Evolutionary conservation across 2,329 filamentous ascomycete genomes (phyloP).

Genomic region (Aspergillus fischeri): DNA sequence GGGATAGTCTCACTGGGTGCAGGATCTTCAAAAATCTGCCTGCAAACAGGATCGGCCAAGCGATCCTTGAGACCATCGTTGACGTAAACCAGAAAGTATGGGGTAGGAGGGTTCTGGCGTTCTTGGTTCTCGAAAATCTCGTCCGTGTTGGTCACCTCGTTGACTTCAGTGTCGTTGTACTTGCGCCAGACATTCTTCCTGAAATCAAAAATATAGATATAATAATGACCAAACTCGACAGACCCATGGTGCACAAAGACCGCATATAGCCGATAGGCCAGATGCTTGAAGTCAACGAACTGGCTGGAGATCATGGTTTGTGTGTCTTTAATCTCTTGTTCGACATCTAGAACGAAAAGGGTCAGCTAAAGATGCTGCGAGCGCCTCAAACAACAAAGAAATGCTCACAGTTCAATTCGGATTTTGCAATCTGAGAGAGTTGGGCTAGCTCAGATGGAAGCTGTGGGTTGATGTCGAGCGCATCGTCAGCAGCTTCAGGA

Average conservation of each 20-base stretch:
- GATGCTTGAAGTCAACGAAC: conserved; percentile 60
- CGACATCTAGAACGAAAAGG: conserved; percentile 20
- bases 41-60: conserved; percentile 55
- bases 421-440: conserved; percentile 42
- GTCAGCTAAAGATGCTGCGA: conserved; percentile 6
- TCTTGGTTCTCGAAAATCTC: conserved; percentile 67
- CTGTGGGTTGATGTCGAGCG: conserved; percentile 40
- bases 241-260: conserved; percentile 81
- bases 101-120: conserved; percentile 62
- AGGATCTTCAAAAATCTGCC: conserved; percentile 34
- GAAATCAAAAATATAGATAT: conserved; percentile 94
- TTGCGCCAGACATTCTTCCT: conserved; percentile 76
- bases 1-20: conserved; percentile 1
- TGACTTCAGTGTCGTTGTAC: conserved; percentile 87
- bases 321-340: conserved; percentile 47
- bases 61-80: conserved; percentile 60
- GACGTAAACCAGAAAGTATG: conserved; percentile 83
- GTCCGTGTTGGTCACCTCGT: conserved; percentile 58
- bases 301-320: conserved; percentile 51
- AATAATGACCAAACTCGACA: conserved; percentile 80
- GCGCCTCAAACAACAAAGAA: background rate
- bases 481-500: conserved; percentile 29
- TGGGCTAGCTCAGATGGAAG: conserved; percentile 43
- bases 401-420: conserved; percentile 44
- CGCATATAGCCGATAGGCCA: conserved; percentile 80